Evolutionary conservation across 2,329 filamentous ascomycete genomes (phyloP), one percentile per base, ranked within the genome.

Genomic region (Pseudogymnoascus pannorum): DNA sequence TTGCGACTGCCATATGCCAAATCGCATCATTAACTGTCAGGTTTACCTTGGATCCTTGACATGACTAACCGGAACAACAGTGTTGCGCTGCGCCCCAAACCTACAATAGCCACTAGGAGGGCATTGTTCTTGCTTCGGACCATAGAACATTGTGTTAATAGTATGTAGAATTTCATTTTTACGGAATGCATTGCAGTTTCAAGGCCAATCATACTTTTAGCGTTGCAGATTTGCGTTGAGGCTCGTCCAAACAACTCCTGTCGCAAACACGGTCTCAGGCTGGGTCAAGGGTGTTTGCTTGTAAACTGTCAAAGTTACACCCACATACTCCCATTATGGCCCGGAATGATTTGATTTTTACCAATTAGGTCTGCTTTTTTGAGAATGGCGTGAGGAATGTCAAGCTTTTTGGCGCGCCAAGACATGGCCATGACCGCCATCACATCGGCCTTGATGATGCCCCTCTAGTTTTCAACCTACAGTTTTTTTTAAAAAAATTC

Each of bases 351-450:
- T 48, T 18, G 24, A 29, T 16, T 54, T 54, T 18, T 54, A 11
- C 4, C 24, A 29, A 31, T 54, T 8, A 7, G 6, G 4, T 54
- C 44, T 29, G n/a, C 29, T 51, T 54, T 29, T 31, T 54, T 54
- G 29, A 8, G 24, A n/a, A 6, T 29, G 24, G 4, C 9, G n/a
- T 54, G 24, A 31, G 31, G n/a, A n/a, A 29, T 4, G 44, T 54
- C 24, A 54, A 54, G 44, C 44, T 54, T 54, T 54, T 29, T 54
- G 44, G 44, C 44, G 44, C 44, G 44, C 24, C 44, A 54, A 54
- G 44, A 20, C n/a, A 54, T 31, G n/a, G n/a, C n/a, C 44, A 12
- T 3, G 4, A 54, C 31, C 14, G 24, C 24, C 44, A 54, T 7
- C 24, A 12, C 9, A 31, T 54, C 44, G 44, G 18, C 42, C 22